Base-by-base conservation (phyloP, 1,284 basidiomycete species). In the Malassezia psittaci region DNA sequence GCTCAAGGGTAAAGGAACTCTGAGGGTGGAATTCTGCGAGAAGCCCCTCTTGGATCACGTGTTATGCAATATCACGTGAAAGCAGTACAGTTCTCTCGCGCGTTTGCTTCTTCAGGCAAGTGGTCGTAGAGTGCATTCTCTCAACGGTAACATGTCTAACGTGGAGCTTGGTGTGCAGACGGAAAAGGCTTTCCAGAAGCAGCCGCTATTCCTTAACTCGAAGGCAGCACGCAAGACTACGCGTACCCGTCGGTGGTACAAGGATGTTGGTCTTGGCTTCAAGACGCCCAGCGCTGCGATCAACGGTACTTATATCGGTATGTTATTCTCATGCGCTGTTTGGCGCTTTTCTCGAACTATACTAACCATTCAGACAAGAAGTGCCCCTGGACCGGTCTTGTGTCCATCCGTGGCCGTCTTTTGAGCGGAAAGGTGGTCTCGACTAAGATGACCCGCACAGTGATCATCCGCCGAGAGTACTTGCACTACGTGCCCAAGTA, bases 371-470 rank as follows among this genome's bases (percentile, higher is more conserved):
- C 66, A 90, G 93, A 99, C 84, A 98, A 98, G 83, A 99, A 99
- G 81, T 98, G 91, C 81, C 91, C 91, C 47, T 96, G 93, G 82
- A 91, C 88, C 68, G 68, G 68, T 59, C 63, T 68, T 42, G 65
- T 69, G 12, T 96, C 94, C 57, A 98, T 99, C 78, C 93, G 94
- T 78, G 94, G 94, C 62, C 93, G 94, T 76, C 96, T 99, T 79
- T 80, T 99, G 67, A 93, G 90, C 59, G 94, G 94, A 78, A 87
- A 87, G 77, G 91, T 98, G 66, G 81, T 98, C 58, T 96, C 93
- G 65, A 96, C 91, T 49, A 99, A 99, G 83, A 98, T 99, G 94
- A 94, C 86, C 78, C 89, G 94, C 76, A 98, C 94, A 61, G 83
- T 96, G 77, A 84, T 98, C 79, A 90, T 98, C 80, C 91, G 94